Evolutionary conservation across 2,329 filamentous ascomycete genomes (phyloP), one percentile per base, ranked within the genome.

Genomic region (Talaromyces verruculosus): DNA sequence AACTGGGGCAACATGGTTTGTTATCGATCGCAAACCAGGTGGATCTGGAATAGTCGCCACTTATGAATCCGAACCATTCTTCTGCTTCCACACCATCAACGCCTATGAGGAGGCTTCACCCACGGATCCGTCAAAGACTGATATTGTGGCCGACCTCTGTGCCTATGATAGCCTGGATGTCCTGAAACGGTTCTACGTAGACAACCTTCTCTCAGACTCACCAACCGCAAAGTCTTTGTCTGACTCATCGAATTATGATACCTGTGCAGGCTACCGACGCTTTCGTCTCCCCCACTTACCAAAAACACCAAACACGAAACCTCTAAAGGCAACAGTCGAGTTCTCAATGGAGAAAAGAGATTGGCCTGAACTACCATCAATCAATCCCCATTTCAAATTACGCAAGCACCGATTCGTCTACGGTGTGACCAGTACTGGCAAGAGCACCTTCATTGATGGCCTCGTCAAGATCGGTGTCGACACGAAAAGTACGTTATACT

Each of bases 71-170:
- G 83, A 86, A 0, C 84, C 90, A 0, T 88, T 88, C 57, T 96
- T 93, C 80, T 89, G 87, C 76, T 96, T 96, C 76, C 92, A 96
- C 77, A 87, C 86, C 0, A 81, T 92, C 73, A 96, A 96, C 70
- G 86, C 91, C 0, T 95, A 88, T 74, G 90, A 94, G 71, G 85
- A 91, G 68, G 70, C 76, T 0, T 80, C 76, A 0, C 63, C 74
- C 30, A 59, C 19, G 1, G 61, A 72, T 2, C 69, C 71, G 0
- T 67, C 72, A 0, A 75, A 79, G 5, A 77, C 78, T 5, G 82
- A 88, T 67, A 81, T 95, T 19, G 80, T 88, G 35, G 87, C 89
- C 64, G 92, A 96, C 67, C 74, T 89, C 1, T 77, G 88, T 35
- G 80, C 85, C 61, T 93, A 90, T 72, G 82, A 86, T 0, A 89